Conservation (phyloP, 2,329 filamentous ascomycete genomes). For the Pseudogymnoascus sp. region DNA sequence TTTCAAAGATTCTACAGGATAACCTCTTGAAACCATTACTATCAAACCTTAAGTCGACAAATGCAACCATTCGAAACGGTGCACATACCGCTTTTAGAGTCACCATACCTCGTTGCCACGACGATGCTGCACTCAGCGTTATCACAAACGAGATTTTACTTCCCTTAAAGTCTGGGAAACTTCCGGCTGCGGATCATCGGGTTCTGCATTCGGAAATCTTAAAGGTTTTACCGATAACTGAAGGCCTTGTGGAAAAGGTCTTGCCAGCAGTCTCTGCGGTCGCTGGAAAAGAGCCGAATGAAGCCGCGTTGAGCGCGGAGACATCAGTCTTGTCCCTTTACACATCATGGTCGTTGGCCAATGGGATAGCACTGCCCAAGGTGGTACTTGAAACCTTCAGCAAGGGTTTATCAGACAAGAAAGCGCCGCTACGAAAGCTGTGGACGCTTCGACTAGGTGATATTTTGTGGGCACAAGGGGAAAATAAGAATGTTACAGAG, state of each 20-base stretch:
- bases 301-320: constrained; percentile 70
- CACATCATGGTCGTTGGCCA: constrained; percentile 53
- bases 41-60: constrained; percentile 88
- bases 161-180: constrained; percentile 76
- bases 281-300: constrained; percentile 80
- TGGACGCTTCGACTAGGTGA: constrained; percentile 75
- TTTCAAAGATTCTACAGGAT: constrained; percentile 64
- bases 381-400: constrained; percentile 61
- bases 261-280: constrained; percentile 59
- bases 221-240: constrained; percentile 52
- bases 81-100: constrained; percentile 67
- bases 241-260: constrained; percentile 58
- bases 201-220: constrained; percentile 78
- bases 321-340: constrained; percentile 63
- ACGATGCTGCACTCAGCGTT: constrained; percentile 53
- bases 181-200: constrained; percentile 78
- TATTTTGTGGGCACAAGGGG: constrained; percentile 53
- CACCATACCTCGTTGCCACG: constrained; percentile 55
- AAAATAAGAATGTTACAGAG: constrained; percentile 41
- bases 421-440: constrained; percentile 63
- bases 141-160: constrained; percentile 69
- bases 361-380: constrained; percentile 56
- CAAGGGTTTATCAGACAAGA: constrained; percentile 84
- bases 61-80: constrained; percentile 66
- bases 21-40: constrained; percentile 79